Evolutionary conservation across 768 basidiomycete genomes (phyloP), one percentile per base, ranked within the genome.

Genomic region (Lactifluus rugatus): DNA sequence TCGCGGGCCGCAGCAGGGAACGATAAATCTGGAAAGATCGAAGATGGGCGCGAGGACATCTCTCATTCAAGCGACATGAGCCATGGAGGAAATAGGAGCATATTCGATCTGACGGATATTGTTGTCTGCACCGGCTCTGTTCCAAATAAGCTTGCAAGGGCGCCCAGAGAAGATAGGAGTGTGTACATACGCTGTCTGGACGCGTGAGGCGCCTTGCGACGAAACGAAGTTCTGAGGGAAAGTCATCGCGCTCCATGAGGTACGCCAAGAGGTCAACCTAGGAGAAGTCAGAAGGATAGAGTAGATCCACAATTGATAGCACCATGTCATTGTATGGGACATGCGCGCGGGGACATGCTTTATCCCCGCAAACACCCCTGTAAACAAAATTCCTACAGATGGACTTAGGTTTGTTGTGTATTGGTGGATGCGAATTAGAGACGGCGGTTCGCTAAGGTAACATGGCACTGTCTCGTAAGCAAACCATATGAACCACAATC

Each of bases 351-450:
- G 21, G 28, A 14, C 59, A 60, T 10, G 3, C 3, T 14, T 0
- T 13, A 21, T 54, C 28, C 8, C n/a, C 32, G 45, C 58, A 60
- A 25, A 39, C 1, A 21, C 58, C 58, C 1, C 17, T 1, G 56
- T 51, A 60, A 16, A 51, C 31, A 34, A 46, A 60, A 26, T 46
- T 37, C 13, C 58, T 60, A 19, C 58, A 60, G 36, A 60, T 60
- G 13, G 17, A 1, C 6, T 48, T n/a, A 41, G 58, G 42, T 16
- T 13, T 36, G 19, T 25, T 25, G 31, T 26, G 31, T 26, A 17
- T 37, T 11, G 14, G 26, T 0, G 17, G 19, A 47, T 16, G 1
- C 2, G 45, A 5, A 9, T 2, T 6, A 10, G 31, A 25, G 16
- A 14, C n/a, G 8, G 45, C 42, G 5, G 42, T 51, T 10, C n/a